Evolutionary conservation across 2,329 filamentous ascomycete genomes (phyloP), one percentile per base, ranked within the genome.

Genomic region (Xylariaceae sp.): DNA sequence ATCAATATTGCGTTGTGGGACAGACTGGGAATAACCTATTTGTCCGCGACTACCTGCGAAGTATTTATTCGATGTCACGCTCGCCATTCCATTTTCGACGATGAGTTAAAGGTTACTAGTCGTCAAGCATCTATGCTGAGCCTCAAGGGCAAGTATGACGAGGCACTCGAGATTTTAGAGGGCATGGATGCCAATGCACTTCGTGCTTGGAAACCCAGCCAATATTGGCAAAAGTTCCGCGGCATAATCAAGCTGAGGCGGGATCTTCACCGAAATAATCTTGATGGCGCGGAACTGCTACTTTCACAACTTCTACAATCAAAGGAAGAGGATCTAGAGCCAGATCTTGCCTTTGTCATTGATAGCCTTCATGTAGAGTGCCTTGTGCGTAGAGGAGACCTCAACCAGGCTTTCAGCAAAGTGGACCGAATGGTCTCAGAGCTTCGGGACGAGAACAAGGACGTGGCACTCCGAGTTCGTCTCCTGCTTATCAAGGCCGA

Each of bases 51-150:
- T 50, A 82, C 84, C 20, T 89, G 87, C 66, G 88, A 96, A 60
- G 79, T 91, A 0, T 92, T 96, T 55, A 79, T 92, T 16, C 81
- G 86, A 50, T 92, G 90, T 61, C 89, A 96, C 67, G 77, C 80
- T 3, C 74, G 77, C 6, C 71, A 79, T 58, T 73, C 79, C 0
- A 72, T 79, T 2, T 84, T 93, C 43, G 91, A 96, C 60, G 93
- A 98, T 64, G 82, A 86, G 48, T 79, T 97, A 29, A 90, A 89
- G 64, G 83, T 90, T 32, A 86, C 81, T 0, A 91, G 90, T 64
- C 85, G 89, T 3, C 81, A 87, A 53, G 88, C 91, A 2, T 84
- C 88, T 57, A 77, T 87, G 74, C 77, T 89, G 5, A 81, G 84
- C 7, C 83, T 87, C 54, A 81, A 77, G 45, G 93, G 93, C 1